phyloP scores from a whole-genome alignment of 2,329 filamentous ascomycete species.

The Colletotrichum sp. region DNA sequence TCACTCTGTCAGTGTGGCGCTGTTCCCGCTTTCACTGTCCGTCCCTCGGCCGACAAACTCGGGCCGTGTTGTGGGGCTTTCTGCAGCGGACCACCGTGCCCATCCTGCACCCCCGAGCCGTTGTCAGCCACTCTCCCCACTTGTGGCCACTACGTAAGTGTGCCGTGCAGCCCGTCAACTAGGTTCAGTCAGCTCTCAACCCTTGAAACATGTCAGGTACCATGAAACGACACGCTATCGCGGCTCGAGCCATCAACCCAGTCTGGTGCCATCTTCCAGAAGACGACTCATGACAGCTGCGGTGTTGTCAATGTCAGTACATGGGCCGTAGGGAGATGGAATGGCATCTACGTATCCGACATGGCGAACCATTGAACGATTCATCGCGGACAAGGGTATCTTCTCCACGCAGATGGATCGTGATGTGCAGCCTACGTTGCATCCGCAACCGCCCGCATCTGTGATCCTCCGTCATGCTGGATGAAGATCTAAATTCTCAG shows the following conservation, averaged over 20 bases:
- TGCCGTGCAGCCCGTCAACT: background rate
- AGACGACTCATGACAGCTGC: background rate
- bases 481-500: background rate
- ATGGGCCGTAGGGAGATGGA: background rate
- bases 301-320: background rate
- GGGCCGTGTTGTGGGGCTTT: background rate
- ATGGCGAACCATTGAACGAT: background rate
- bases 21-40: background rate
- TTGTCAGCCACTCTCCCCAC: background rate
- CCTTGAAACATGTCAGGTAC: conserved; percentile 19
- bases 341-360: background rate
- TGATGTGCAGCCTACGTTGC: background rate
- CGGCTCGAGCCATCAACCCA: background rate
- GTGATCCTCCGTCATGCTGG: background rate
- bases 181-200: background rate
- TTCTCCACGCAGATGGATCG: background rate
- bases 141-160: background rate
- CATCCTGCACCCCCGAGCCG: background rate
- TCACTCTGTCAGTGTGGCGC: background rate
- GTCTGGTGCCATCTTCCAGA: background rate
- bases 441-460: background rate
- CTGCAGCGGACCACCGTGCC: background rate
- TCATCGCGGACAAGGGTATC: background rate
- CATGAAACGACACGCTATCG: conserved; percentile 3
- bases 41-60: background rate